phyloP scores from a whole-genome alignment of 2,329 filamentous ascomycete genomes.

The Colletotrichum spinosum region DNA sequence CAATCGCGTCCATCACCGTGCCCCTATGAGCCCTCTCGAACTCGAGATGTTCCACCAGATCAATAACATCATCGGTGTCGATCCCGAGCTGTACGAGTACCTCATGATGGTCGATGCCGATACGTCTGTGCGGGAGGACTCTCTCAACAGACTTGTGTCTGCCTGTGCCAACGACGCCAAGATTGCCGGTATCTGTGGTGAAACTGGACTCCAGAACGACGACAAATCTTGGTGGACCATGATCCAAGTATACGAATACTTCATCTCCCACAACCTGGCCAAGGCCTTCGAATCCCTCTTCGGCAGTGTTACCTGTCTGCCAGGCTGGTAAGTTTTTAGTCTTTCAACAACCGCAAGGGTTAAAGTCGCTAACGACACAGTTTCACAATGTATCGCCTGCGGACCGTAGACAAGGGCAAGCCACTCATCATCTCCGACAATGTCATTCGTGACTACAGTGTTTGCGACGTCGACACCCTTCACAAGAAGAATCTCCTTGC shows the following conservation, averaged over 20 bases:
- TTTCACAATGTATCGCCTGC: constrained; percentile 98
- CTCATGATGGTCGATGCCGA: constrained; percentile 98
- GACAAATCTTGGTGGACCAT: constrained; percentile 98
- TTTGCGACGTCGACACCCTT: constrained; percentile 91
- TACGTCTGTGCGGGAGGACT: constrained; percentile 92
- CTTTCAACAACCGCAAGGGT: not conserved
- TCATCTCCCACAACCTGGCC: constrained; percentile 95
- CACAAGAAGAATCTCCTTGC: constrained; percentile 97
- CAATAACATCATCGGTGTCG: constrained; percentile 98
- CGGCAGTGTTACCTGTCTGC: constrained; percentile 97
- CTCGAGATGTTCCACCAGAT: constrained; percentile 99
- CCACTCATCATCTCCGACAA: constrained; percentile 93
- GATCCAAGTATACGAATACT: constrained; percentile 99
- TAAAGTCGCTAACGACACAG: constrained; percentile 62
- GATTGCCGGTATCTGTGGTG: constrained; percentile 97
- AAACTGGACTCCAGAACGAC: constrained; percentile 96
- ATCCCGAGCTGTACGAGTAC: constrained; percentile 97
- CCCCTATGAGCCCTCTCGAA: constrained; percentile 95
- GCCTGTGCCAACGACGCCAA: constrained; percentile 94
- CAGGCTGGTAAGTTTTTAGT: constrained; percentile 84
- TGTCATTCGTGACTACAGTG: constrained; percentile 88
- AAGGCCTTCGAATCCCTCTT: constrained; percentile 99
- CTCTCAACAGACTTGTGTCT: constrained; percentile 90
- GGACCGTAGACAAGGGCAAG: constrained; percentile 93
- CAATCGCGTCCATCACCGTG: constrained; percentile 94